Conservation (phyloP, 2,329 filamentous ascomycete species). For the Talaromyces sp. region DNA sequence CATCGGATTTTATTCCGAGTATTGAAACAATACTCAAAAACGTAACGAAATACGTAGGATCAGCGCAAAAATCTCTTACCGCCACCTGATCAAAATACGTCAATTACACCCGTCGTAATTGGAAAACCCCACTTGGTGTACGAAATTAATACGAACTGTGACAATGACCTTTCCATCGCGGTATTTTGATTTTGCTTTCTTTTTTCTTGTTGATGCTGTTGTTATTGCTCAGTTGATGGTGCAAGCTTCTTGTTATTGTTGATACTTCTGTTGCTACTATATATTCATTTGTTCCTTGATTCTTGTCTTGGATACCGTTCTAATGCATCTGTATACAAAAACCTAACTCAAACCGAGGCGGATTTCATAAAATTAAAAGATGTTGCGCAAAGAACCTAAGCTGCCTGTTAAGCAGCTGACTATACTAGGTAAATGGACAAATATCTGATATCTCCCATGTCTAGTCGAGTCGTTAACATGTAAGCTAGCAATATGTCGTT, state of each 20-base stretch:
- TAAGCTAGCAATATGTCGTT: conserved; percentile 66
- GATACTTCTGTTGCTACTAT: background rate
- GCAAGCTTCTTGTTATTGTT: background rate
- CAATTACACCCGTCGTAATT: conserved; percentile 9
- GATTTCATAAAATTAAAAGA: background rate
- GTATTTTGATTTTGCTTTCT: background rate
- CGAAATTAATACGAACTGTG: background rate
- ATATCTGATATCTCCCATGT: background rate
- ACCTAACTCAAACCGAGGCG: background rate
- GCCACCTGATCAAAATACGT: conserved; percentile 11
- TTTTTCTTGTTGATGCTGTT: background rate
- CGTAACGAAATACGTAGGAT: background rate
- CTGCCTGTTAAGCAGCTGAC: conserved; percentile 73
- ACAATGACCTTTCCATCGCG: background rate
- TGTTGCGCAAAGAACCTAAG: conserved; percentile 48
- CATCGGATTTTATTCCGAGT: conserved; percentile 2
- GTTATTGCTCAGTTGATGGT: background rate
- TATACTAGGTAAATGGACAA: conserved; percentile 64
- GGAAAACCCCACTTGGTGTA: background rate
- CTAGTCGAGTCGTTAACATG: background rate
- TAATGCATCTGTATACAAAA: background rate
- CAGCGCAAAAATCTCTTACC: conserved; percentile 6
- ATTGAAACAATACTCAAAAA: background rate
- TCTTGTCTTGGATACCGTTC: background rate
- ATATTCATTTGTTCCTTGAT: background rate